Evolutionary conservation across 352 stramenopile species (phyloP), one percentile per base, ranked within the genome.

Genomic region (Globisporangium alternatum): DNA sequence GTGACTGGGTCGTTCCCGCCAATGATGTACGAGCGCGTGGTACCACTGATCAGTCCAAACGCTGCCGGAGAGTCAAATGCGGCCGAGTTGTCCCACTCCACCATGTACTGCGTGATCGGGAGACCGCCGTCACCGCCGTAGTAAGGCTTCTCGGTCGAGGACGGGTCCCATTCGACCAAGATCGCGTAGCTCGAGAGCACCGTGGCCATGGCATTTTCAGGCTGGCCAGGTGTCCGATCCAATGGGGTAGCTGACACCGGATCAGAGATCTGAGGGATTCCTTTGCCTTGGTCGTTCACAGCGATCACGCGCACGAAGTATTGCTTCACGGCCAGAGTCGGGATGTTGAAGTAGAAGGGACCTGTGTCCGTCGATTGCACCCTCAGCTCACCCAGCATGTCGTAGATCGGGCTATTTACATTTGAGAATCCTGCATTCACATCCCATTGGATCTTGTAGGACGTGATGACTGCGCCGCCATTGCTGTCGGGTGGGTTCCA

Each of bases 391-490:
- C 76, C 73, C n/a, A 76, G 67, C 48, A 75, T 67, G 53, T 92
- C 75, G 61, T 91, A 97, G 9, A 80, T 88, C 9, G 86, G 82
- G 31, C 77, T 89, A 5, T 70, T 66, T 2, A 95, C 79, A 63
- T 93, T 96, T 8, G 58, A 45, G 60, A 98, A 98, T 0, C 72
- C 69, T 4, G 49, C 63, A 15, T 58, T 69, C 7, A 74, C 88
- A 65, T 98, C 95, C 96, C 96, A 99, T 75, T 99, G 84, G 47
- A 99, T 76, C 37, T 69, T 67, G 71, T 98, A 99, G 43, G 85
- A 89, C 8, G 76, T 73, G 41, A 99, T 83, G 3, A 57, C 17
- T 10, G 81, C 73, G 0, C 93, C 94, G 15, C 90, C 91, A 63
- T 93, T 65, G 33, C 63, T 88, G 0, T 30, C 19, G 3, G 94